These are phyloP conservation scores for Gonapodya prolifera DNA, from an alignment of 192 early-diverging fungal genomes.

Conservation along the genomic window DNA sequence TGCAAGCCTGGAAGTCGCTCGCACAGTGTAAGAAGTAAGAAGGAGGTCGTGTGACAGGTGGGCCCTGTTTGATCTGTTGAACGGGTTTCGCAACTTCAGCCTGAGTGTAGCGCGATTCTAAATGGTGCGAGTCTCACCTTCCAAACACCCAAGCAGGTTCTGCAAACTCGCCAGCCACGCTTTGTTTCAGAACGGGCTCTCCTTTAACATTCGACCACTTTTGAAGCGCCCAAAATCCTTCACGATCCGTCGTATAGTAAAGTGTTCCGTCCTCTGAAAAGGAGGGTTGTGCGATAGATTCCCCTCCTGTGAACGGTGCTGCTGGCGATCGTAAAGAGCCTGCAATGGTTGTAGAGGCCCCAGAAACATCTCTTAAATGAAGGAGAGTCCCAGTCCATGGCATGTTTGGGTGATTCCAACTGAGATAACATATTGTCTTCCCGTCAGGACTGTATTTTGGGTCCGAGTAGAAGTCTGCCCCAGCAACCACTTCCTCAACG, in stretches of 20 bases:
- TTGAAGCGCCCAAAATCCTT: slow-evolving; percentile 63
- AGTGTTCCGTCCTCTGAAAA: slow-evolving; percentile 40
- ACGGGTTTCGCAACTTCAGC: background rate
- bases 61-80: slow-evolving; percentile 1
- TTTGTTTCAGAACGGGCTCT: slow-evolving; percentile 26
- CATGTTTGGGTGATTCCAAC: slow-evolving; percentile 68
- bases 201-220: slow-evolving; percentile 16
- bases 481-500: slow-evolving; percentile 26
- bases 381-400: slow-evolving; percentile 62
- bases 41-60: background rate
- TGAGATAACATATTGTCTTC: slow-evolving; percentile 40
- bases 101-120: background rate
- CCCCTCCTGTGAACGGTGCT: slow-evolving; percentile 24
- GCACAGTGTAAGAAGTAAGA: slow-evolving; percentile 13
- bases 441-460: slow-evolving; percentile 38
- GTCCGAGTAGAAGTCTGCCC: slow-evolving; percentile 52
- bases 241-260: slow-evolving; percentile 53
- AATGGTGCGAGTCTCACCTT: background rate
- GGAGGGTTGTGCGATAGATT: slow-evolving; percentile 33
- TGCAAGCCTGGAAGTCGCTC: background rate
- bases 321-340: background rate
- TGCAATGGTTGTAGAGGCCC: background rate
- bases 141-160: slow-evolving; percentile 36
- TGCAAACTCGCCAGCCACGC: slow-evolving; percentile 51
- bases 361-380: slow-evolving; percentile 22